phyloP scores from a whole-genome alignment of 768 basidiomycete genomes.

The Termitomyces sp. region DNA sequence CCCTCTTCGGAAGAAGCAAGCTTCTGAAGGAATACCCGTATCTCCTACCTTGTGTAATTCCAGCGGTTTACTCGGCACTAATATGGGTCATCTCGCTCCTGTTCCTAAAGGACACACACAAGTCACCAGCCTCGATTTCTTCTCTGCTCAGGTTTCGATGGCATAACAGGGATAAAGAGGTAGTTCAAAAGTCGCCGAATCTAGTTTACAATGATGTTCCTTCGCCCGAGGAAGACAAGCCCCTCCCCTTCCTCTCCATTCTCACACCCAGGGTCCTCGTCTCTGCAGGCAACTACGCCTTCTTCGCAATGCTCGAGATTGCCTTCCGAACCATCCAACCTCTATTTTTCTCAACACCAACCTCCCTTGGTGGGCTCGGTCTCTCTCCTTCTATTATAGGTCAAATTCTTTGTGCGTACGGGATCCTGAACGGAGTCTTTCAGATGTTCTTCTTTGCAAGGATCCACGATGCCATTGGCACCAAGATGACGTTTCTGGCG shows the following conservation, averaged over 20 bases:
- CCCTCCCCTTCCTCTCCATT: not conserved
- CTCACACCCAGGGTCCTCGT: not conserved
- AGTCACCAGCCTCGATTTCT: not conserved
- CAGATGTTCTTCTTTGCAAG: not conserved
- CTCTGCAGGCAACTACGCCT: not conserved
- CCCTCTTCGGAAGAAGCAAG: not conserved
- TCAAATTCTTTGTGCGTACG: not conserved
- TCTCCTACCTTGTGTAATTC: not conserved
- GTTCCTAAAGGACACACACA: not conserved
- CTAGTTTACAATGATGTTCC: not conserved
- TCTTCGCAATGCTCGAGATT: not conserved
- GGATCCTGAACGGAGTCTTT: not conserved
- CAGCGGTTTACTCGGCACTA: not conserved
- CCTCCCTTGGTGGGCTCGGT: not conserved
- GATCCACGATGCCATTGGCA: not conserved
- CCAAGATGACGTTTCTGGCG: not conserved
- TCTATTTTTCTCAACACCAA: not conserved
- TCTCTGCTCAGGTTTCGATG: not conserved
- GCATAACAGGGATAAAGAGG: not conserved
- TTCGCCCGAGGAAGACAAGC: not conserved
- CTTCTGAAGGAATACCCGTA: not conserved
- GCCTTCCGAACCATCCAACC: not conserved
- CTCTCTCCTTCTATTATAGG: not conserved
- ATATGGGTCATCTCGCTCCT: not conserved
- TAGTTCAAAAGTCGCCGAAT: not conserved